Base-by-base conservation (phyloP, 106 monocot species). In the Dendrobium huoshanense region DNA sequence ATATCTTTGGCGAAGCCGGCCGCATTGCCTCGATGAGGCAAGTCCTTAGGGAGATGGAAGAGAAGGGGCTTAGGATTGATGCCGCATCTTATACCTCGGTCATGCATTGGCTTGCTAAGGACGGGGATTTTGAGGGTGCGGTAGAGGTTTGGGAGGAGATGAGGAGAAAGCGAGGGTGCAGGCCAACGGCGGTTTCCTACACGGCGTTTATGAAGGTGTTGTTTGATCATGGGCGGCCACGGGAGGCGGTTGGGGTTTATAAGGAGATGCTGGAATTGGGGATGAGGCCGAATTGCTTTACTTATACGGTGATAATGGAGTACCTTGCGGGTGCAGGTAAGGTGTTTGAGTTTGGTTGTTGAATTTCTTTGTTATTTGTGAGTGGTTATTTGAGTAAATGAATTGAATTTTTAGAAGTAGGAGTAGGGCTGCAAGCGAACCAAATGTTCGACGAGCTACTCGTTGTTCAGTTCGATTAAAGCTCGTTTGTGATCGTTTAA, bases 1-100 rank as follows among this genome's bases (percentile, higher is more conserved):
- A 95, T 73, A 89, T 95, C 78, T 91, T 95, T 67, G 95, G 95
- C 22, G 95, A 95, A 80, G 95, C 93, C 17, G 93, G 95, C 1
- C 83, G 93, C 13, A 79, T 95, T 75, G 67, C 64, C 2, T 89
- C 91, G 17, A 88, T 93, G 95, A 41, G 82, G 68, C 82, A 73
- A 27, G 55, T 92, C 55, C 65, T 87, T n/a, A 58, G 42, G 15
- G 89, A 89, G 80, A 95, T 95, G 91, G 80, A 68, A 82, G 82
- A 58, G 70, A 80, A 74, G 22, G 88, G 93, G 9, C 9, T 95
- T 6, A 67, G 59, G 20, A 29, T 83, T 33, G 95, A 95, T 22
- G 89, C 85, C 7, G 91, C 88, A 9, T 84, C 89, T 2, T 89
- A 81, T 42, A 95, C 95, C 1, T 83, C 89, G 0, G 41, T 89